Evolutionary conservation across 2,329 filamentous ascomycete species (phyloP), one percentile per base, ranked within the genome.

Genomic region (Dichotomopilus funicola): DNA sequence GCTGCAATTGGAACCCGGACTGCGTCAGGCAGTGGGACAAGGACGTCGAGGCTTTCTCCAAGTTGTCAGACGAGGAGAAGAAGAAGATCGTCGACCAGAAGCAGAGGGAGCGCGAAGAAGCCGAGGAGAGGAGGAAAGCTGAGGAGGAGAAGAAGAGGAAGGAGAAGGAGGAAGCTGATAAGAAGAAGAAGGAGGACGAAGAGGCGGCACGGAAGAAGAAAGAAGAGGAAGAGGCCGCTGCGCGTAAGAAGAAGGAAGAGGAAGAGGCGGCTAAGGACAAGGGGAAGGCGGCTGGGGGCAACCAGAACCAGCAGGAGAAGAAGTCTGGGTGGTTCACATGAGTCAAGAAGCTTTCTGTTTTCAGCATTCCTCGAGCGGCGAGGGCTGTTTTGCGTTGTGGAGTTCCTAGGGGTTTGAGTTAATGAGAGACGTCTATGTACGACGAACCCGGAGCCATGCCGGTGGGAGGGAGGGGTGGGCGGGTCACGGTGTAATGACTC

Each of bases 11-110:
- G 85, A 77, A 83, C 44, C 67, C 72, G 5, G 78, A 82, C 4
- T 88, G 86, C 62, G 82, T 88, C 9, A 73, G 72, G 33, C 72
- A 78, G 62, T 89, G 85, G 85, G 85, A 88, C 61, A 75, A 77
- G 60, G 79, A 87, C 62, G 81, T 80, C 0, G 80, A 78, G 2
- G 77, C 75, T 19, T 88, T 84, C 68, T 78, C 82, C 5, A 73
- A 73, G 33, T 70, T 87, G 5, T 68, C 79, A 0, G 76, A 79
- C 6, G 80, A 83, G 48, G 82, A 87, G 62, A 79, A 85, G 67
- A 77, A 78, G 53, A 73, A 74, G 58, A 68, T 73, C 43, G 68
- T 77, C 5, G 71, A 66, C n/a, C 61, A 68, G 37, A 68, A 75
- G 35, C 67, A 73, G 52, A 64, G 61, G 13, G 61, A 73, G 51